Conservation (phyloP, 345 rosid genomes). For the Gossypium anomalum region DNA sequence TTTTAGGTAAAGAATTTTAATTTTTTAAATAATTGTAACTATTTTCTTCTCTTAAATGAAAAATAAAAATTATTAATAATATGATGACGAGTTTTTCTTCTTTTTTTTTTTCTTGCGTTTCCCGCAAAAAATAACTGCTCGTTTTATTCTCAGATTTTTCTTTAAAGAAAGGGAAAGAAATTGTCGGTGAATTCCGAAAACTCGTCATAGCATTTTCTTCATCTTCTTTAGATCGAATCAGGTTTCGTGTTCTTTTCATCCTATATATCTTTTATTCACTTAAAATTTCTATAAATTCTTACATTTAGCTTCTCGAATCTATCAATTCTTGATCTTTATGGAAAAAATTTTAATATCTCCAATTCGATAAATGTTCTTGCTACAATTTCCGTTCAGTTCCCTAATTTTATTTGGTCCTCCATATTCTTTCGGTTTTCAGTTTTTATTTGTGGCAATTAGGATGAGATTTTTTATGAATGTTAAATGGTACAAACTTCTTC, state of each 20-base stretch:
- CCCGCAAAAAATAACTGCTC: not conserved
- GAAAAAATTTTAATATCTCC: not conserved
- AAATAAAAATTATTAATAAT: too few species aligned
- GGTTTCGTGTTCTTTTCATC: not conserved
- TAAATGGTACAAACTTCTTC: not conserved
- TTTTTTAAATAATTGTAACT: too few species aligned
- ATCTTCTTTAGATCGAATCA: not conserved
- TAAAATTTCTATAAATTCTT: not conserved
- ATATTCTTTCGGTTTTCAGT: slow-evolving; percentile 10
- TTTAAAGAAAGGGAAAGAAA: not conserved
- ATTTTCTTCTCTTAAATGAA: too few species aligned
- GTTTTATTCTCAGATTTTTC: not conserved
- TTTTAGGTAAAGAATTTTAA: too few species aligned
- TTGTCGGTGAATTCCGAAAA: not conserved
- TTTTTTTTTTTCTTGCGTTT: not conserved
- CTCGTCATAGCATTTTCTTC: not conserved
- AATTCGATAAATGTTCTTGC: not conserved
- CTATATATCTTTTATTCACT: not conserved
- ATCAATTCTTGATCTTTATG: not conserved
- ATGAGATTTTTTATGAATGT: not conserved
- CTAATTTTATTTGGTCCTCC: not conserved
- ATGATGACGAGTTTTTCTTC: not conserved
- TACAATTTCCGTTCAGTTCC: not conserved
- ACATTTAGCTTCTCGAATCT: not conserved
- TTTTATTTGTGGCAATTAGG: not conserved